Evolutionary conservation across 163 green algal genomes (phyloP), one percentile per base, ranked within the genome.

Genomic region (Volvox carteri): DNA sequence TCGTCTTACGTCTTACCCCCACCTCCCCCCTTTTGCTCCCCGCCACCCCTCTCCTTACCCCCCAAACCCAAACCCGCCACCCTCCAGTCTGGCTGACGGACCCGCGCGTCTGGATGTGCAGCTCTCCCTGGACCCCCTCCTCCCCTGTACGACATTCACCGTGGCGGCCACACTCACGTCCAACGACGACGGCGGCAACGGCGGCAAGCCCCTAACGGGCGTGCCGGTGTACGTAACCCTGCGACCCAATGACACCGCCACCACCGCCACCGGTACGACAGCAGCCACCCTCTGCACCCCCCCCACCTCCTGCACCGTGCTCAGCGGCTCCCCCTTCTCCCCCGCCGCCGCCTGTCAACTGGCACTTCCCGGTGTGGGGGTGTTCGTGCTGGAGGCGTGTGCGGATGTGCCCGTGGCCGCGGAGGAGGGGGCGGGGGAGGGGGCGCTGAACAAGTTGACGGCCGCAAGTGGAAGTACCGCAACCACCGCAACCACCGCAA

Each of bases 31-130:
- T 16, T 28, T 25, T 25, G 25, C 73, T 44, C 39, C 44, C 73
- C 42, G 1, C 73, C 21, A 23, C 65, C 30, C 33, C 65, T 16
- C 65, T 25, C 30, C 33, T 5, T 2, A 42, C 30, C 65, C 73
- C 73, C 73, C 42, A 7, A 12, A 28, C 6, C 25, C 44, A 28
- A 6, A 25, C 25, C 1, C 1, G 4, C 42, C 25, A 14, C 41
- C 44, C 42, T 44, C 41, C 73, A 93, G 91, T 33, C 74, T 94
- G 5, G 81, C 75, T n/a, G 89, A 93, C 67, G 91, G 85, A n/a
- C 91, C 89, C 35, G 37, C 86, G 19, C 54, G 70, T 8, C 78
- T 94, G n/a, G 18, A 54, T 9, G 46, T 94, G 2, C 3, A 50
- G 30, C 86, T 88, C 67, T 93, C 85, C 7, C 56, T 93, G 39